Evolutionary conservation across 1,284 basidiomycete genomes (phyloP), one percentile per base, ranked within the genome.

Genomic region (Mycena sp.): DNA sequence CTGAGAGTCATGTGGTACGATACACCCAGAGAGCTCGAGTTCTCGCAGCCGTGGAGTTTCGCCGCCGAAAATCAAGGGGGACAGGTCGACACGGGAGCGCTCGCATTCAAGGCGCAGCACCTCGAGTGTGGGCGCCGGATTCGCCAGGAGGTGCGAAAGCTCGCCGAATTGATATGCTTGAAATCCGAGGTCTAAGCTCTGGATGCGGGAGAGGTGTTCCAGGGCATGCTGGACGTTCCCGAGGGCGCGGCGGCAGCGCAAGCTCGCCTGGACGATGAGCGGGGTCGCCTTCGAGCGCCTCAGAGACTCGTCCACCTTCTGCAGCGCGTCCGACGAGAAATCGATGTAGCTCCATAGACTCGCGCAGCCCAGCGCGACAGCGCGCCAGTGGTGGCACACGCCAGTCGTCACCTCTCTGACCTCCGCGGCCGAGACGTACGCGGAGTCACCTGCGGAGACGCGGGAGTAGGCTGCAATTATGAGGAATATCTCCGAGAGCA

Each of bases 271-370:
- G 12, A 61, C 52, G 4, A 41, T 26, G 11, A 54, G 25, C 26
- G 35, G 52, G 5, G 52, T 49, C 14, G n/a, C 10, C 7, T 25
- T 43, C 7, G 59, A 52, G 19, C 26, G 41, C 45, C 19, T 30
- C 7, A 61, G 52, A 10, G 44, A 19, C 12, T 61, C 52, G 17
- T 25, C 2, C 26, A 61, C 45, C 5, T 25, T 19, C n/a, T 40
- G 35, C 14, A 21, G 21, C n/a, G 52, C 23, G 43, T 54, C 51
- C 12, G 25, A 14, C 2, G 40, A 19, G 16, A 51, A 60, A 32
- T 60, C 59, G 45, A 61, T 61, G 59, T 45, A 54, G 35, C 51
- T 43, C 59, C 59, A 61, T 10, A 55, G 43, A 5, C 44, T n/a
- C n/a, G 59, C 35, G 44, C 38, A 55, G 26, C 43, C 35, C 0